These are phyloP conservation scores for Fusarium ramigenum DNA, from an alignment of 2,329 filamentous ascomycete species.

Conservation along the genomic window DNA sequence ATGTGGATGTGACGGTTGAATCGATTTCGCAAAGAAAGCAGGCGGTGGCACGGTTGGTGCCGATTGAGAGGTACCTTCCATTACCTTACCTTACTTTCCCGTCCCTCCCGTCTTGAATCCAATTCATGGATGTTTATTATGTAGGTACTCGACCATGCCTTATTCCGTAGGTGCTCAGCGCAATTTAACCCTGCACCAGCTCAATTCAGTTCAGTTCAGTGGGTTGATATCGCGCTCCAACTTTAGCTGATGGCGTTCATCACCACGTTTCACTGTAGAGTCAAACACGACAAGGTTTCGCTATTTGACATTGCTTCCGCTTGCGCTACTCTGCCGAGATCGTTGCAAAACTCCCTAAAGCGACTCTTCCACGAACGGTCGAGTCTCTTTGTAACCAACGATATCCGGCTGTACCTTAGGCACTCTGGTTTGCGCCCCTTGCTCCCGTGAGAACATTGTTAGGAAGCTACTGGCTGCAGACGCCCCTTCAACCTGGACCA, in stretches of 20 bases:
- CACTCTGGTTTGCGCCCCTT: slow-evolving; percentile 24
- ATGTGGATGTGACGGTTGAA: neutral
- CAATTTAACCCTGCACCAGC: neutral
- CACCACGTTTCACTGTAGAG: slow-evolving; percentile 4
- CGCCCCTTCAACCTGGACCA: slow-evolving; percentile 28
- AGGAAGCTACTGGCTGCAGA: slow-evolving; percentile 18
- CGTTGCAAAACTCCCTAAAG: slow-evolving; percentile 7
- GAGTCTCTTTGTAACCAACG: slow-evolving; percentile 28
- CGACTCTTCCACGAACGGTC: slow-evolving; percentile 34
- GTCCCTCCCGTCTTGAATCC: neutral
- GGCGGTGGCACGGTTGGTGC: slow-evolving; percentile 8
- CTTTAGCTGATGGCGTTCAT: neutral
- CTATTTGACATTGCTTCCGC: slow-evolving; percentile 16
- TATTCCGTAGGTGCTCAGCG: neutral
- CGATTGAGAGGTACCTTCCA: slow-evolving; percentile 13
- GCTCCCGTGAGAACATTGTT: slow-evolving; percentile 7
- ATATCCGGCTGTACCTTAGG: slow-evolving; percentile 13
- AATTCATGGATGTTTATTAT: neutral
- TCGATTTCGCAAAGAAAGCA: neutral
- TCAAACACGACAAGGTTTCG: slow-evolving; percentile 9
- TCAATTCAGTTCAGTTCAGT: neutral
- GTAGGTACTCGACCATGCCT: neutral
- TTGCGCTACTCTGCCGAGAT: slow-evolving; percentile 18
- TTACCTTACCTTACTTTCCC: neutral
- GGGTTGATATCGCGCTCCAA: neutral